phyloP scores from a whole-genome alignment of 495 filamentous ascomycete genomes.

The Antarctomyces pellizariae region DNA sequence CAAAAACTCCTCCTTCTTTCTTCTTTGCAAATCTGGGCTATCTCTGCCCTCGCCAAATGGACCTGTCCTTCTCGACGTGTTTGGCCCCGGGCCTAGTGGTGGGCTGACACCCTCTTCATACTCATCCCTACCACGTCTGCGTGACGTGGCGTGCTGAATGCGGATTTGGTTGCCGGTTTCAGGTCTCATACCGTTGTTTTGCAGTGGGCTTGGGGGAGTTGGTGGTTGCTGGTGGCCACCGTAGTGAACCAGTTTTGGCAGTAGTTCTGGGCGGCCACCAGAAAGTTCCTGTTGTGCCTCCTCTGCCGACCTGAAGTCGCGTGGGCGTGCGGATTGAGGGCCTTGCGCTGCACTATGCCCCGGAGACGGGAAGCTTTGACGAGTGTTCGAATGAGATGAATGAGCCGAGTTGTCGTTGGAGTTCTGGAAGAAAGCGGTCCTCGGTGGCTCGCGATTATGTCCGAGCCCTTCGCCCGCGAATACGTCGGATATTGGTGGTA shows the following conservation, averaged over 20 bases:
- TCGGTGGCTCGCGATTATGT: constrained; percentile 20
- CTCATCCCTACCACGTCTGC: constrained; percentile 59
- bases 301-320: constrained; percentile 88
- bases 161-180: constrained; percentile 12
- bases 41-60: constrained; percentile 59
- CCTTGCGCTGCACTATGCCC: constrained; percentile 27
- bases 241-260: constrained; percentile 89
- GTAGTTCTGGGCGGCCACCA: constrained; percentile 71
- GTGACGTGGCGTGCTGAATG: constrained; percentile 24
- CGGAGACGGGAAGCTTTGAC: constrained; percentile 55
- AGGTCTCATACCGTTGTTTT: constrained; percentile 9
- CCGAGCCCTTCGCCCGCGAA: constrained; percentile 68
- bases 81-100: constrained; percentile 37
- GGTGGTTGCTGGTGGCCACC: constrained; percentile 71
- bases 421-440: constrained; percentile 14
- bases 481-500: constrained; percentile 86
- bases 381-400: constrained; percentile 46
- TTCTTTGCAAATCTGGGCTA: constrained; percentile 58
- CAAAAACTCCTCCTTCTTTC: constrained; percentile 91
- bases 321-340: constrained; percentile 31
- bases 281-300: constrained; percentile 79
- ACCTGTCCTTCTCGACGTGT: constrained; percentile 28
- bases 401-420: constrained; percentile 21
- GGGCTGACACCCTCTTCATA: constrained; percentile 78
- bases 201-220: constrained; percentile 70